These are phyloP conservation scores for Gossypium mustelinum DNA, from an alignment of 345 rosid species.

Conservation along the genomic window DNA sequence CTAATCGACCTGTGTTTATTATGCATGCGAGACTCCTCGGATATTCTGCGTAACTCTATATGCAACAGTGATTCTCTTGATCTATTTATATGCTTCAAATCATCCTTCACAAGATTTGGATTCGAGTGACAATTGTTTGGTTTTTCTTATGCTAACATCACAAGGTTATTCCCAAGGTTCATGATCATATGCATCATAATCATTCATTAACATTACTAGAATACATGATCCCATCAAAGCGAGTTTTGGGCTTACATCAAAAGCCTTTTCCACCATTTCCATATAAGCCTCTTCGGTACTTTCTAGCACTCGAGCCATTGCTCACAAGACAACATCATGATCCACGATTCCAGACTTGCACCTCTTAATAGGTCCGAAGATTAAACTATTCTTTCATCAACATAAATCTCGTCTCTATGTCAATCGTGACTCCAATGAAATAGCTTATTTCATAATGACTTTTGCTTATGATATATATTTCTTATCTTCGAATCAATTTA, in stretches of 20 bases:
- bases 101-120: conserved; percentile 53
- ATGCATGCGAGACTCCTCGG: conserved; percentile 92
- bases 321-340: conserved; percentile 75
- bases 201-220: conserved; percentile 93
- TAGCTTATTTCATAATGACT: conserved; percentile 79
- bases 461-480: conserved; percentile 70
- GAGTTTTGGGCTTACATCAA: conserved; percentile 78
- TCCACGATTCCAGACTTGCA: conserved; percentile 70
- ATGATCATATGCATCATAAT: conserved; percentile 87
- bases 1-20: conserved; percentile 56
- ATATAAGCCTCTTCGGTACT: conserved; percentile 74
- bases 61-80: conserved; percentile 80
- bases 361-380: conserved; percentile 65
- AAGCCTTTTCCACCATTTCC: conserved; percentile 89
- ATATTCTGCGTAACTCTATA: conserved; percentile 93
- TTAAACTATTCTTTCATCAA: conserved; percentile 58
- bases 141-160: conserved; percentile 82
- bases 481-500: not conserved
- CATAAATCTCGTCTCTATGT: conserved; percentile 74
- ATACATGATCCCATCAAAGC: conserved; percentile 95
- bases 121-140: conserved; percentile 66
- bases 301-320: conserved; percentile 71
- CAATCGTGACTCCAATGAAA: conserved; percentile 95
- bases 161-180: conserved; percentile 93
- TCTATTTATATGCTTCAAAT: conserved; percentile 62